Base-by-base conservation (phyloP, 352 stramenopile genomes). In the Globisporangium recalcitrans region DNA sequence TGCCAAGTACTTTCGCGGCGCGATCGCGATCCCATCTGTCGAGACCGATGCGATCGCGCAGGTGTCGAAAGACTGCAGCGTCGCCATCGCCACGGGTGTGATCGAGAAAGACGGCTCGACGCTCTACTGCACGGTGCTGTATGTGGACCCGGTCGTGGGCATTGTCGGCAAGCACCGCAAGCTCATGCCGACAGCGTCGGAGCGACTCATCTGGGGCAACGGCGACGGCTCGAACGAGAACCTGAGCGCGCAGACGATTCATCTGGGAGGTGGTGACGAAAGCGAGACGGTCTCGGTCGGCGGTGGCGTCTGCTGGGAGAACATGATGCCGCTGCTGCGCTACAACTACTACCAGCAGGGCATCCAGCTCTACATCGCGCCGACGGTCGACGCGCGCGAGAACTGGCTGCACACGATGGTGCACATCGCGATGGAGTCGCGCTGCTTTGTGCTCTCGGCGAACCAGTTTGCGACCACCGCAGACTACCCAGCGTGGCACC, bases 381-480 rank as follows among this genome's bases (percentile, higher is more conserved):
- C 62, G 49, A 71, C 65, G 22, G 65, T 71, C 14, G 65, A 71
- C 29, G 65, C 61, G 40, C 65, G 65, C 48, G 60, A 63, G 34
- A 68, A 67, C 36, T 71, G 65, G 65, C 56, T 68, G 31, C 61
- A 71, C 61, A 55, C 61, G 32, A 60, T 71, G 60, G 49, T 60
- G 40, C 65, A 71, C 55, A 71, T 71, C 49, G 65, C 65, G 29
- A 64, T 68, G 59, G 65, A 71, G 49, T 71, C 65, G 48, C 65
- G 65, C 60, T 68, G 65, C 65, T 71, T 71, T 24, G 65, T 71
- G 55, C 65, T 71, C 29, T 71, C 65, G 26, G 65, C 65, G n/a
- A 71, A 71, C 65, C 65, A 71, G 61, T 68, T 68, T 26, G 65
- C 65, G 24, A 71, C 65, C 1, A 57, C 51, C 1, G 59, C 42